Percentiles rank a stretch among this genome's conserved stretches.
Conservation (phyloP, 768 basidiomycete species). For the Podaxis sp. region DNA sequence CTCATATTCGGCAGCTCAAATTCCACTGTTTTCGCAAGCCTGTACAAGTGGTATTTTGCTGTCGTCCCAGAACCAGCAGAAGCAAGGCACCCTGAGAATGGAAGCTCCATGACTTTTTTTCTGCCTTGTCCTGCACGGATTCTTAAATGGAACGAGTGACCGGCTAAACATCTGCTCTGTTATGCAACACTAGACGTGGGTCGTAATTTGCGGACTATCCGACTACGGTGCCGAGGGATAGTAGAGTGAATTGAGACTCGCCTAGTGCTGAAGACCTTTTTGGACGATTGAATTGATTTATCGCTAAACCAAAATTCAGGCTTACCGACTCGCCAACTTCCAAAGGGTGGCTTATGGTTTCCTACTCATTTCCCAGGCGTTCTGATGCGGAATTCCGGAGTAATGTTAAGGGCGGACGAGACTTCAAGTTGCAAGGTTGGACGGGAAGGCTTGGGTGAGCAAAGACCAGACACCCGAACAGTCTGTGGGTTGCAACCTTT, state of each 20-base stretch:
- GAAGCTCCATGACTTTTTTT: neutral
- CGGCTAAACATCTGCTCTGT: neutral
- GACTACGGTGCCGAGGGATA: neutral
- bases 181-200: neutral
- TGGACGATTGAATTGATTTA: neutral
- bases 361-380: neutral
- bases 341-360: neutral
- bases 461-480: too few relatives aligned
- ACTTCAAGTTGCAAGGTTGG: too few relatives aligned
- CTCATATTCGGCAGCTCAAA: neutral
- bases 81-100: neutral
- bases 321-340: neutral
- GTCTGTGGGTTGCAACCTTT: too few relatives aligned
- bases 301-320: neutral
- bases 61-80: neutral
- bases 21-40: neutral
- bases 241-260: neutral
- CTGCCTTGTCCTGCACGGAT: neutral
- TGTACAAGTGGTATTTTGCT: neutral
- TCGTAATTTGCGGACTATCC: neutral
- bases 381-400: neutral
- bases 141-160: neutral
- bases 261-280: neutral
- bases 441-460: too few relatives aligned
- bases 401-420: neutral